These are phyloP conservation scores for Kickxella alabastrina DNA, from an alignment of 192 early-diverging fungal species.

Conservation along the genomic window DNA sequence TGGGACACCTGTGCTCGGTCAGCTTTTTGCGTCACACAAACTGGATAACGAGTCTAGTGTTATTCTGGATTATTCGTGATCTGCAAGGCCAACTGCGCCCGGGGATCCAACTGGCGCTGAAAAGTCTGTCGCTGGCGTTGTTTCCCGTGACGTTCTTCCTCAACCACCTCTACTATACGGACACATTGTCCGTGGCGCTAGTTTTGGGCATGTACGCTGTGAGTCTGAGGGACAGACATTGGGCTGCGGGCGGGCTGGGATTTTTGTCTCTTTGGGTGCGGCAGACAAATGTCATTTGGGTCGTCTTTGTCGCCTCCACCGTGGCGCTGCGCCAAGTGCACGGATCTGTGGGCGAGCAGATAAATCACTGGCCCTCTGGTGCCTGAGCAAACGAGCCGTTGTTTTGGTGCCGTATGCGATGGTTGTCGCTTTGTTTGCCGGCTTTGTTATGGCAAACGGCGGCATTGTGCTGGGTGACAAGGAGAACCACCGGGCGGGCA, in stretches of 20 bases:
- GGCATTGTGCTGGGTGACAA: conserved; percentile 90
- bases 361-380: too few relatives aligned
- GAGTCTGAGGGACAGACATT: conserved; percentile 49
- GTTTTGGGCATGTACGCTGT: conserved; percentile 65
- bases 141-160: conserved; percentile 87
- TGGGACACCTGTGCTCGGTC: conserved; percentile 28
- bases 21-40: conserved; percentile 61
- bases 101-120: conserved; percentile 1
- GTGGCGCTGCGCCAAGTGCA: conserved; percentile 20
- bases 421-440: conserved; percentile 52
- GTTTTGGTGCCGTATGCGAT: conserved; percentile 15
- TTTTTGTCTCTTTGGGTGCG: conserved; percentile 63
- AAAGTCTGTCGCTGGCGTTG: conserved; percentile 53
- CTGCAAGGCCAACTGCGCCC: conserved; percentile 36
- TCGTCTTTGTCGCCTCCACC: conserved; percentile 56
- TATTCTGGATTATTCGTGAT: conserved; percentile 47
- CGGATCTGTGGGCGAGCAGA: not conserved
- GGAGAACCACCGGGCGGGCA: conserved; percentile 70
- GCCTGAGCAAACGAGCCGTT: too few relatives aligned
- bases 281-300: conserved; percentile 94
- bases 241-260: conserved; percentile 58
- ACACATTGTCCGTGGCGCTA: conserved; percentile 78
- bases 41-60: conserved; percentile 57
- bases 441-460: conserved; percentile 71
- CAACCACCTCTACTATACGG: conserved; percentile 88